A percentile compares a stretch with the other conserved stretches of the same genome.
Evolutionary conservation across 2,329 filamentous ascomycete species (phyloP).

Genomic region (Apiospora aurea): DNA sequence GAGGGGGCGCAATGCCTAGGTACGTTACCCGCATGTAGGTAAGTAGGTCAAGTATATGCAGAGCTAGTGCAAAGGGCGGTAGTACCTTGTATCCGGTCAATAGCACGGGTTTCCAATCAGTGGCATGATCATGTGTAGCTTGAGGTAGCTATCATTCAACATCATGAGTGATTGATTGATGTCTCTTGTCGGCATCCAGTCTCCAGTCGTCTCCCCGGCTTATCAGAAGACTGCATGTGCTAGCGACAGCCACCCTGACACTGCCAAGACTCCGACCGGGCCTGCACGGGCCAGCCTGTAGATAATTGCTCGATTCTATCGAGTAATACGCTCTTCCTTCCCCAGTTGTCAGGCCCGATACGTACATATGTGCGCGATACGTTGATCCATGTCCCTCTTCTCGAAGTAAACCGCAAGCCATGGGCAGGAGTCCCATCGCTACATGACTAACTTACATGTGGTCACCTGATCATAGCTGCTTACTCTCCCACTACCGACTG

Average conservation of each 20-base stretch:
- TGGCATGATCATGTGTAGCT: no score
- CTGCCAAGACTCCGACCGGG: neutral
- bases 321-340: conserved; percentile 22
- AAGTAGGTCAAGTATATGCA: neutral
- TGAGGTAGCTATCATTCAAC: no score
- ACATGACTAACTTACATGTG: neutral
- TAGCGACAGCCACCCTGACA: conserved; percentile 4
- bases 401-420: neutral
- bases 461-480: no score
- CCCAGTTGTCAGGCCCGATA: neutral
- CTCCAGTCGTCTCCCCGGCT: conserved; percentile 21
- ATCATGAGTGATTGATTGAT: no score
- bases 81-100: no score
- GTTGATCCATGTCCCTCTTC: neutral
- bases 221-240: conserved; percentile 20
- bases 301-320: conserved; percentile 29
- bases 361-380: neutral
- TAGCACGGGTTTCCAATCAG: no score
- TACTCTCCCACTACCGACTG: no score
- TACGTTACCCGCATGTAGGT: no score
- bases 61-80: neutral
- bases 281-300: conserved; percentile 5
- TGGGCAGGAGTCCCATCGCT: neutral
- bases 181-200: conserved; percentile 8
- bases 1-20: neutral